Conservation (phyloP, 805 yeast genomes). For the Hermanozyma aechmeae region DNA sequence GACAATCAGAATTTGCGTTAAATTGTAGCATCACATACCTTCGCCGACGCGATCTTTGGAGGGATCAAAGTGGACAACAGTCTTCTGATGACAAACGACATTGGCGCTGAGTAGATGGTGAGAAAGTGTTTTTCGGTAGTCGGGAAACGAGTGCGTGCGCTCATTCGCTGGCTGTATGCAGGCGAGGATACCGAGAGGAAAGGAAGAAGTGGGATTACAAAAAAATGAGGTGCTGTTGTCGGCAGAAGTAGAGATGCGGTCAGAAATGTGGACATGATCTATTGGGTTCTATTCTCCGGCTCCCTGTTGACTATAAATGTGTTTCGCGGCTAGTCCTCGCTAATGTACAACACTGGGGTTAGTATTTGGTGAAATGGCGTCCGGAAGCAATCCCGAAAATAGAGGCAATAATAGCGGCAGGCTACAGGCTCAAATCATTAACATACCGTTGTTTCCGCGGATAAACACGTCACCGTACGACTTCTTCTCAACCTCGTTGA, state of each 20-base stretch:
- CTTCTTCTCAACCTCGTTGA: slow-evolving; percentile 35
- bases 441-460: slow-evolving; percentile 79
- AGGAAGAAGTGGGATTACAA: too few species aligned
- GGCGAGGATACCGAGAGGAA: too few species aligned
- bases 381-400: too few species aligned
- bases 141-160: slow-evolving; percentile 8
- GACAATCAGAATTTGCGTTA: too few species aligned
- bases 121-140: slow-evolving; percentile 5
- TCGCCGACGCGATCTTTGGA: slow-evolving; percentile 96
- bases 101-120: slow-evolving; percentile 15
- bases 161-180: slow-evolving; percentile 13
- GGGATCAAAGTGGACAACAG: slow-evolving; percentile 93
- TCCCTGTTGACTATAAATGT: too few species aligned
- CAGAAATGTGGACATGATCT: too few species aligned
- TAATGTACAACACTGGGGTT: slow-evolving; percentile 34
- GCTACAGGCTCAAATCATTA: too few species aligned
- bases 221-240: too few species aligned
- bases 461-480: slow-evolving; percentile 73
- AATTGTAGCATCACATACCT: slow-evolving; percentile 35
- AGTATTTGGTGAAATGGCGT: too few species aligned
- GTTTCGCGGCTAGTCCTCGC: slow-evolving; percentile 18
- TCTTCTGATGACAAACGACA: slow-evolving; percentile 88
- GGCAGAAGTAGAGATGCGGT: too few species aligned
- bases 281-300: not conserved
- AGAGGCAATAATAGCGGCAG: too few species aligned